phyloP scores from a whole-genome alignment of 2,329 filamentous ascomycete genomes.

The Talaromyces sp. region DNA sequence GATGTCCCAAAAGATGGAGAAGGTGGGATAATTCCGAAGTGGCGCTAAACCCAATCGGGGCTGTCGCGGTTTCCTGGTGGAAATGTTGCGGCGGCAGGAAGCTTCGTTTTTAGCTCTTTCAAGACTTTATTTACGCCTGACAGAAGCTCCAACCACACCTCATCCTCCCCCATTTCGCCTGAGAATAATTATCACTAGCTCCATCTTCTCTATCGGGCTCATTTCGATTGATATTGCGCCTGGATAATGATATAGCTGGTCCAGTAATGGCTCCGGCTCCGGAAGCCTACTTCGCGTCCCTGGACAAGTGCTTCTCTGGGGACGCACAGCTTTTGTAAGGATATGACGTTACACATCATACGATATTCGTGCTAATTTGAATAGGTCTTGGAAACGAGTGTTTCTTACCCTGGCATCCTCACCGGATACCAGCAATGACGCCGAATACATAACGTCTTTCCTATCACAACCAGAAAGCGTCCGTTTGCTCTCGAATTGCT shows the following conservation, averaged over 20 bases:
- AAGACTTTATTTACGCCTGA: constrained; percentile 15
- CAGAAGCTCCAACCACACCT: constrained; percentile 25
- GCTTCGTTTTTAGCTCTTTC: constrained; percentile 28
- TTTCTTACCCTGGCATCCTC: constrained; percentile 51
- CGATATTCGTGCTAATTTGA: constrained; percentile 26
- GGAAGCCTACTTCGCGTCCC: constrained; percentile 76
- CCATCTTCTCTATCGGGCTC: constrained; percentile 5
- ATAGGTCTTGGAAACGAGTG: constrained; percentile 60
- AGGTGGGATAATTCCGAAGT: constrained; percentile 23
- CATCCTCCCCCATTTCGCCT: constrained; percentile 21
- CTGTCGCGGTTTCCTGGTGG: constrained; percentile 13
- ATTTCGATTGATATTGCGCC: neutral
- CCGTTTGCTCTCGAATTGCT: constrained; percentile 66
- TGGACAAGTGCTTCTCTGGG: constrained; percentile 81
- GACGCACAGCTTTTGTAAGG: constrained; percentile 73
- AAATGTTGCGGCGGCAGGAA: constrained; percentile 18
- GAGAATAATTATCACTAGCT: constrained; percentile 13
- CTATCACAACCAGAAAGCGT: constrained; percentile 68
- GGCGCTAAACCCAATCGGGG: constrained; percentile 36
- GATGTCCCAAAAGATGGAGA: neutral
- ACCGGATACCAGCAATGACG: constrained; percentile 49
- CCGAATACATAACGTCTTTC: constrained; percentile 63
- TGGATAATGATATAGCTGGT: constrained; percentile 42
- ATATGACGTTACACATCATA: neutral
- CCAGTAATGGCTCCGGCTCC: constrained; percentile 66